Evolutionary conservation across 768 basidiomycete genomes (phyloP).

Genomic region (Phylloporus sp.): DNA sequence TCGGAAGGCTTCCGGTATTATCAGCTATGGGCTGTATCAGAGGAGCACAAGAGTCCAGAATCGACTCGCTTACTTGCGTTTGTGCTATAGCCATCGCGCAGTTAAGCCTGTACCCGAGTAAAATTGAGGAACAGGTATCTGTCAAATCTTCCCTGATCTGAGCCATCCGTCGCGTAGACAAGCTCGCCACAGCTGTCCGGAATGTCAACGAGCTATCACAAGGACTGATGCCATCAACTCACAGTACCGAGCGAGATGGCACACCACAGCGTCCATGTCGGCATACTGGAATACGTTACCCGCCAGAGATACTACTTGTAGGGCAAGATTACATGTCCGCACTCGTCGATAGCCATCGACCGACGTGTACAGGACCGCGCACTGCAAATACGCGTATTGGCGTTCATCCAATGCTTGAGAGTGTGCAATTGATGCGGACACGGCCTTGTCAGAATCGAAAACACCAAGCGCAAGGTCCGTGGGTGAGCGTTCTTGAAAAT

Average conservation of each 20-base stretch:
- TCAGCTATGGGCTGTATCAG: constrained; percentile 50
- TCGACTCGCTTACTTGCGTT: constrained; percentile 59
- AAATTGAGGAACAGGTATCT: constrained; percentile 73
- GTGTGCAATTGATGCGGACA: constrained; percentile 74
- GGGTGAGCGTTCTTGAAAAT: constrained; percentile 60
- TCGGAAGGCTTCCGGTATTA: constrained; percentile 91
- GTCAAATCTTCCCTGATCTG: constrained; percentile 83
- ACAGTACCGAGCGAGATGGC: constrained; percentile 77
- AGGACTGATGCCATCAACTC: constrained; percentile 21
- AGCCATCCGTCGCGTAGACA: constrained; percentile 55
- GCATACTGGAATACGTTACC: constrained; percentile 88
- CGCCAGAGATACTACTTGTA: constrained; percentile 78
- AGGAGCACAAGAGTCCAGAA: neutral
- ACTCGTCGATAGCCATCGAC: constrained; percentile 74
- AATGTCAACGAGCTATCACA: neutral
- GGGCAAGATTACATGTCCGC: constrained; percentile 77
- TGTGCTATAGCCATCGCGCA: constrained; percentile 76
- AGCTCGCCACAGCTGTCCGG: constrained; percentile 58
- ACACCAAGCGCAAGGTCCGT: constrained; percentile 77
- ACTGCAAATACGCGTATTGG: constrained; percentile 74
- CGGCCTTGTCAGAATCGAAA: constrained; percentile 75
- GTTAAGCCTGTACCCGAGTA: constrained; percentile 82
- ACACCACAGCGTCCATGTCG: constrained; percentile 81
- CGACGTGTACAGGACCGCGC: constrained; percentile 84
- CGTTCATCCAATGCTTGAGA: constrained; percentile 63